Evolutionary conservation across 2,329 filamentous ascomycete species (phyloP).

Genomic region (Laburnicola sp.): DNA sequence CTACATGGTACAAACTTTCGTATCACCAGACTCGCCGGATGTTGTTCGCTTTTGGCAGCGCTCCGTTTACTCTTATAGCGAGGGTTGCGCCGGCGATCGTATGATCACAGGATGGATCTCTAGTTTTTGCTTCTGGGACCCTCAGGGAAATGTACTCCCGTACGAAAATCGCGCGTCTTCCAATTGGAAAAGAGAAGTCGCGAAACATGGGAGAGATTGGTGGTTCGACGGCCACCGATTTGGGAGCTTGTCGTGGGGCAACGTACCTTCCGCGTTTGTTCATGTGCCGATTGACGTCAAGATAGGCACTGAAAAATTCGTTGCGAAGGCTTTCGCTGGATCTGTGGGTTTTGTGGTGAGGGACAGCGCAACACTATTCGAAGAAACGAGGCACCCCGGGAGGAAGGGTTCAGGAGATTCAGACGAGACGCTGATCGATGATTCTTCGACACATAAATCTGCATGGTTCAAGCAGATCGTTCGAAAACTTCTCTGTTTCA

Average conservation of each 20-base stretch:
- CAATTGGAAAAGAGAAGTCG: neutral
- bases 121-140: conserved; percentile 8
- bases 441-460: neutral
- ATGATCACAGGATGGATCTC: conserved; percentile 4
- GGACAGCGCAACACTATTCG: conserved; percentile 1
- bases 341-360: conserved; percentile 1
- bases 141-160: neutral
- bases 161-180: no score
- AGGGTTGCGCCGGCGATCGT: neutral
- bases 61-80: neutral
- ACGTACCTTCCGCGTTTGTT: conserved; percentile 1
- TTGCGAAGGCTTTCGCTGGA: conserved; percentile 8
- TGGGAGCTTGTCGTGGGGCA: neutral
- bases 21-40: neutral
- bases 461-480: neutral
- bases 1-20: neutral
- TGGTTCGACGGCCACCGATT: neutral
- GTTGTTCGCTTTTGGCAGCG: conserved; percentile 4
- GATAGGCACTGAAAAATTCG: neutral
- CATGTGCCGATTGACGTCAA: conserved; percentile 5
- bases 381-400: neutral
- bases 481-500: neutral
- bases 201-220: neutral
- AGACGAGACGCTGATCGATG: neutral
- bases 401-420: neutral